Evolutionary conservation across 805 yeast genomes (phyloP), one percentile per base, ranked within the genome.

Genomic region (Torulaspora maleeae): DNA sequence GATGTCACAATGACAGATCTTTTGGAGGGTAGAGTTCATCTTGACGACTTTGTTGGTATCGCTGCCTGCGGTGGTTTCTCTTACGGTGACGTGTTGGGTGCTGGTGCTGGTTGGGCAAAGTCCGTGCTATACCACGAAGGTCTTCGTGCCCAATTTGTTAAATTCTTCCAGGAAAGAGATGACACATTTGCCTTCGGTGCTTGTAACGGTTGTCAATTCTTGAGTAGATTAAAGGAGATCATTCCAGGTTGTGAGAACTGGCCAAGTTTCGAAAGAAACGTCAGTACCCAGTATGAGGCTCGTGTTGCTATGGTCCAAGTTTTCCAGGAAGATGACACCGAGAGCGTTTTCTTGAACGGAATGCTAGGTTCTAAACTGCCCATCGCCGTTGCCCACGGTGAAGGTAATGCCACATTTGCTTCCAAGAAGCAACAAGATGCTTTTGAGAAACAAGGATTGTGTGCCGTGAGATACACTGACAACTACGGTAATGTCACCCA

Each of bases 41-140:
- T 93, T 53, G 82, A 80, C 59, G 83, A 79, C 36, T 93, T 93
- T 67, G 87, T 83, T 40, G 99, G 99, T 51, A 58, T 93, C 38
- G 98, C 97, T 35, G 98, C 98, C 3, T 95, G 99, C 71, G 99
- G 99, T 69, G 99, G 99, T 12, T 93, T 93, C 75, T 88, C 97
- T 1, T 93, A 90, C 62, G 99, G 99, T 75, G 99, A 93, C 69
- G 99, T 93, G 39, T 74, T 93, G 49, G 99, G 99, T 56, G 99
- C 99, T 28, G 99, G 96, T 64, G 85, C 91, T 43, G 99, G 99
- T 47, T 93, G 99, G 99, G 99, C 99, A 47, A 89, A 88, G 62
- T 87, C 97, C 13, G 95, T 93, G 8, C 71, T 93, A 54, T 89
- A 82, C 77, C 84, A 91, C 63, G 86, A 79, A 29, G 73, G 70